Evolutionary conservation across 176 grass and related monocot genomes (phyloP).

Genomic region (Tillandsia leiboldiana): DNA sequence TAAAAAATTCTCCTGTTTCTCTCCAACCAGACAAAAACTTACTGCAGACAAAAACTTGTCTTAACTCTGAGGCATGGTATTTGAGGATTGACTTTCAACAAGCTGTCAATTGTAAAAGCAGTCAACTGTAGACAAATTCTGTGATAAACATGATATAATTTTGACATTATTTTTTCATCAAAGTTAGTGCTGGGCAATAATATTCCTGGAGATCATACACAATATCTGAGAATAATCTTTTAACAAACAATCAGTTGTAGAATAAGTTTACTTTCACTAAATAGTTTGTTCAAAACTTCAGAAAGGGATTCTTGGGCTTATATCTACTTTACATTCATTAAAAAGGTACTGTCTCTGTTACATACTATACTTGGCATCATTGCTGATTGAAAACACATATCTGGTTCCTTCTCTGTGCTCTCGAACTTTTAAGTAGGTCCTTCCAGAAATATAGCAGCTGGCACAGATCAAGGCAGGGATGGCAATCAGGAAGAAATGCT

Average conservation of each 20-base stretch:
- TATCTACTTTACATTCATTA: background rate
- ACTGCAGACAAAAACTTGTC: too few relatives aligned
- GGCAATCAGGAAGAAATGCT: constrained; percentile 1
- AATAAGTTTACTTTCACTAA: too few relatives aligned
- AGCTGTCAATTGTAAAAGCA: too few relatives aligned
- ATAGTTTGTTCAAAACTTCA: too few relatives aligned
- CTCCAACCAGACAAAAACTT: too few relatives aligned
- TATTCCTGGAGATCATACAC: background rate
- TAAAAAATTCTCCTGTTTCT: too few relatives aligned
- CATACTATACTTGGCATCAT: background rate
- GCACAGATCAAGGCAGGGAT: background rate
- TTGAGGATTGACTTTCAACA: too few relatives aligned
- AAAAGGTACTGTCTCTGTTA: background rate
- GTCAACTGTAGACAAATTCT: too few relatives aligned
- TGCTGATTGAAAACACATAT: background rate
- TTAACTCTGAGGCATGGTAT: too few relatives aligned
- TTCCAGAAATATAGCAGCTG: background rate
- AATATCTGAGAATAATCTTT: too few relatives aligned
- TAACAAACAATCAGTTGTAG: too few relatives aligned
- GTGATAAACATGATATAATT: background rate
- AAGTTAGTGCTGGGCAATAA: background rate
- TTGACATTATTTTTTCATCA: background rate
- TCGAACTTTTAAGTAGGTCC: constrained; percentile 6
- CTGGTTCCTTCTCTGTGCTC: constrained; percentile 10
- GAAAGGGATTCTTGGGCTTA: too few relatives aligned